These are phyloP conservation scores for Croton laevigatus DNA, from an alignment of 441 rosid genomes.

Conservation along the genomic window DNA sequence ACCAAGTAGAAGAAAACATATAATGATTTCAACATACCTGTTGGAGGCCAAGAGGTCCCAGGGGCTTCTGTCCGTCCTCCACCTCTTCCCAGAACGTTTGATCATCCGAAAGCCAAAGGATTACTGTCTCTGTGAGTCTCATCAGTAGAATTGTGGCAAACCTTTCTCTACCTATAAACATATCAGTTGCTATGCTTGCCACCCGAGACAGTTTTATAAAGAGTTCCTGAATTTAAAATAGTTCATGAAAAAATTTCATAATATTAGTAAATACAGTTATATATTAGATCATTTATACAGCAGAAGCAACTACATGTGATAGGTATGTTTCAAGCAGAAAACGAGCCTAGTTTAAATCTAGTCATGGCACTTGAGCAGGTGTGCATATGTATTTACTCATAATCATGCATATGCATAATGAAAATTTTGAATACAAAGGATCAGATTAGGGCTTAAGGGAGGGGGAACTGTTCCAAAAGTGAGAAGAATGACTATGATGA, in stretches of 20 bases:
- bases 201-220: constrained; percentile 60
- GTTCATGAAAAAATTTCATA: not conserved
- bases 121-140: constrained; percentile 89
- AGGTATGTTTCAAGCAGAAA: not conserved
- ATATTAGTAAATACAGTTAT: constrained; percentile 4
- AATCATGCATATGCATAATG: not conserved
- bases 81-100: constrained; percentile 89
- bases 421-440: not conserved
- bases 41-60: constrained; percentile 82
- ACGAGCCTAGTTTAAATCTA: not conserved
- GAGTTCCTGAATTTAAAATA: constrained; percentile 51
- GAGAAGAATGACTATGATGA: not conserved
- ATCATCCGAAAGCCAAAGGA: constrained; percentile 91
- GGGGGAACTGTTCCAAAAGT: not conserved
- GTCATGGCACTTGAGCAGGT: not conserved
- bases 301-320: constrained; percentile 10
- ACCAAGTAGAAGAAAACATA: not conserved
- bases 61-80: constrained; percentile 69
- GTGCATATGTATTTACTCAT: not conserved
- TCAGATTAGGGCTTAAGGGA: not conserved
- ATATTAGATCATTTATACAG: not conserved
- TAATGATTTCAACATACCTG: constrained; percentile 38
- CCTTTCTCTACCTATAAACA: constrained; percentile 91
- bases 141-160: constrained; percentile 76
- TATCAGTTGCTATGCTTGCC: constrained; percentile 62